These are phyloP conservation scores for Blastobotrys proliferans DNA, from an alignment of 1,139 yeast species.

Conservation along the genomic window DNA sequence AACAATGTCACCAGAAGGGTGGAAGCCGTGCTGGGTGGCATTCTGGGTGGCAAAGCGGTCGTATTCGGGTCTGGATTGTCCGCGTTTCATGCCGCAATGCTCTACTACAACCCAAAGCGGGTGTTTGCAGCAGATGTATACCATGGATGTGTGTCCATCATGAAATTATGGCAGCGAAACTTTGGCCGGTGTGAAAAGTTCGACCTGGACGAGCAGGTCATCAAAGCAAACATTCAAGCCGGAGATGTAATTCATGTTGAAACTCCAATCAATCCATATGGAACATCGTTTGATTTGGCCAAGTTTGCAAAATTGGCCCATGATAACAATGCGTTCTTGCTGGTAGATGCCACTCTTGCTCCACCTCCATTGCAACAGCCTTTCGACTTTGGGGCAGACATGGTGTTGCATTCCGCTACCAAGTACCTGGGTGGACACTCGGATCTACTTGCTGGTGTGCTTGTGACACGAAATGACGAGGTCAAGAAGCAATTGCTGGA, in stretches of 20 bases:
- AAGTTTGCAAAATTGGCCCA: conserved; percentile 67
- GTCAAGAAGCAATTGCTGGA: conserved; percentile 44
- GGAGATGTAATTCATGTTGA: conserved; percentile 85
- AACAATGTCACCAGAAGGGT: conserved; percentile 69
- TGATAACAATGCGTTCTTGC: conserved; percentile 57
- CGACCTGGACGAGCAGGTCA: conserved; percentile 49
- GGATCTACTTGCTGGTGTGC: conserved; percentile 79
- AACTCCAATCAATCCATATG: conserved; percentile 85
- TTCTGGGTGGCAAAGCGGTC: conserved; percentile 53
- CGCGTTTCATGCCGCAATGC: conserved; percentile 75
- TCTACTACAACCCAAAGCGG: conserved; percentile 67
- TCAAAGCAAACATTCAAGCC: conserved; percentile 42
- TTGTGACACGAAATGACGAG: conserved; percentile 55
- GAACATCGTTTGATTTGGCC: conserved; percentile 60
- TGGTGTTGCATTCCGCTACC: conserved; percentile 85
- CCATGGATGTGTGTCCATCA: conserved; percentile 76
- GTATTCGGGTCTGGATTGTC: conserved; percentile 74
- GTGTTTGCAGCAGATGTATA: conserved; percentile 77
- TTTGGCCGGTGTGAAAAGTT: conserved; percentile 54
- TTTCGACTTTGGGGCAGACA: conserved; percentile 74
- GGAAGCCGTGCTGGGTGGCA: conserved; percentile 57
- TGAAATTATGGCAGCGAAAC: conserved; percentile 58
- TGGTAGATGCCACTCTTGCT: conserved; percentile 86
- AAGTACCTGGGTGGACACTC: conserved; percentile 93
- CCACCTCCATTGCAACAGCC: conserved; percentile 89